Evolutionary conservation across 345 rosid species (phyloP).

Genomic region (Gossypioides kirkii): DNA sequence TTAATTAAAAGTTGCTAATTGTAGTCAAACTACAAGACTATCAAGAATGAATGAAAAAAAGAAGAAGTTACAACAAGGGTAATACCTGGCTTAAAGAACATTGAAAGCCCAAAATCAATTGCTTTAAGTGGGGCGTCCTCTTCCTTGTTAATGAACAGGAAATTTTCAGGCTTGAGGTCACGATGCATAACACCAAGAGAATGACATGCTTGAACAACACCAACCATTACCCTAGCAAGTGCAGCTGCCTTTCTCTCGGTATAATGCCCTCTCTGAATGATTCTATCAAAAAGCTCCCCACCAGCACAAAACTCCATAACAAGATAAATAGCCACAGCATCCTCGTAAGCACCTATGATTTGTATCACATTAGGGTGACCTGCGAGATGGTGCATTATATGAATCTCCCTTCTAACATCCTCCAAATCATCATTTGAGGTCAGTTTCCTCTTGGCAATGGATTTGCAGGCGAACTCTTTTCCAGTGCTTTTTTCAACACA

Average conservation of each 20-base stretch:
- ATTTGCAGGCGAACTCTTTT: slow-evolving; percentile 76
- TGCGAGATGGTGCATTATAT: slow-evolving; percentile 89
- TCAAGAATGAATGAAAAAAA: not conserved
- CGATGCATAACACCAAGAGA: slow-evolving; percentile 96
- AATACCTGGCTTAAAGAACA: slow-evolving; percentile 87
- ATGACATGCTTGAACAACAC: slow-evolving; percentile 89
- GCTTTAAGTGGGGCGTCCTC: slow-evolving; percentile 80
- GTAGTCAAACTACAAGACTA: not conserved
- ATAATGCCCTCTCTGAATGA: slow-evolving; percentile 85
- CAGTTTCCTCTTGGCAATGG: slow-evolving; percentile 79
- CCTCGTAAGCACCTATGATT: slow-evolving; percentile 83
- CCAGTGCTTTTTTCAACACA: slow-evolving; percentile 62
- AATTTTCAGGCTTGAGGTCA: slow-evolving; percentile 97
- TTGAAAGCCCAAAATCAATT: slow-evolving; percentile 90
- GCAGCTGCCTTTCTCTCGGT: slow-evolving; percentile 81
- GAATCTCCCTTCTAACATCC: slow-evolving; percentile 94
- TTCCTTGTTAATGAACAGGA: slow-evolving; percentile 58
- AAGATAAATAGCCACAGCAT: slow-evolving; percentile 80
- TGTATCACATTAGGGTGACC: slow-evolving; percentile 86
- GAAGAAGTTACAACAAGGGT: not conserved
- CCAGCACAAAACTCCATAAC: slow-evolving; percentile 95
- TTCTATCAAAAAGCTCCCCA: slow-evolving; percentile 92
- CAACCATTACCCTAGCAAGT: slow-evolving; percentile 70
- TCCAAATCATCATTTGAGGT: slow-evolving; percentile 69
- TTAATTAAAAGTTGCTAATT: not conserved